A percentile compares a stretch with the other conserved stretches of the same genome.
Evolutionary conservation across 2,329 filamentous ascomycete genomes (phyloP).

Genomic region (Clarireedia hainanense): DNA sequence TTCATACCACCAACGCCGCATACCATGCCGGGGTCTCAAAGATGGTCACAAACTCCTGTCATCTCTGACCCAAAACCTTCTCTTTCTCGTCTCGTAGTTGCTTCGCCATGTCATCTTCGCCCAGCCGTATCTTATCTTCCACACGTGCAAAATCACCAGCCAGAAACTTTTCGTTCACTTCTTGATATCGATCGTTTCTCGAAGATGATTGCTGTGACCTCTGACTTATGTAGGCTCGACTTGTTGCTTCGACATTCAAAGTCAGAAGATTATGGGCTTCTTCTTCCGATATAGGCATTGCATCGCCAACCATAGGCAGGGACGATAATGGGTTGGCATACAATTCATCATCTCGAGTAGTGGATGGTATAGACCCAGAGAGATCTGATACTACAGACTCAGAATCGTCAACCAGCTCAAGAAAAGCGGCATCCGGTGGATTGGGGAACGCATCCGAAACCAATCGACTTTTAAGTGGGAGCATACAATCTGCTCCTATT

Average conservation of each 20-base stretch:
- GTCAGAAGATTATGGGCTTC: constrained; percentile 26
- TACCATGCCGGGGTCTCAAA: neutral
- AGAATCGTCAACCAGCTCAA: constrained; percentile 9
- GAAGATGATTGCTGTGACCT: neutral
- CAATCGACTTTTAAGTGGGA: neutral
- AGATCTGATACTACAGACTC: constrained; percentile 14
- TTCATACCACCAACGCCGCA: neutral
- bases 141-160: constrained; percentile 31
- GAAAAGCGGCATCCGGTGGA: neutral
- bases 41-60: neutral
- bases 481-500: constrained; percentile 4
- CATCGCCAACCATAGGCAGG: constrained; percentile 2
- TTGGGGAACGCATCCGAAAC: neutral
- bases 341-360: constrained; percentile 8
- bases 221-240: constrained; percentile 4
- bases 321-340: constrained; percentile 16
- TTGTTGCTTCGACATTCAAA: constrained; percentile 10
- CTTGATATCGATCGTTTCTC: constrained; percentile 15
- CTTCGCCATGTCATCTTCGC: constrained; percentile 29
- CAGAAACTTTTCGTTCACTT: constrained; percentile 35
- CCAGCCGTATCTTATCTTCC: constrained; percentile 35
- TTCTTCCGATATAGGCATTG: constrained; percentile 20
- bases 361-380: neutral
- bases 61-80: constrained; percentile 12
- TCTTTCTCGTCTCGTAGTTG: constrained; percentile 27